Evolutionary conservation across 2,329 filamentous ascomycete species (phyloP).

Genomic region (Ustulina deusta): DNA sequence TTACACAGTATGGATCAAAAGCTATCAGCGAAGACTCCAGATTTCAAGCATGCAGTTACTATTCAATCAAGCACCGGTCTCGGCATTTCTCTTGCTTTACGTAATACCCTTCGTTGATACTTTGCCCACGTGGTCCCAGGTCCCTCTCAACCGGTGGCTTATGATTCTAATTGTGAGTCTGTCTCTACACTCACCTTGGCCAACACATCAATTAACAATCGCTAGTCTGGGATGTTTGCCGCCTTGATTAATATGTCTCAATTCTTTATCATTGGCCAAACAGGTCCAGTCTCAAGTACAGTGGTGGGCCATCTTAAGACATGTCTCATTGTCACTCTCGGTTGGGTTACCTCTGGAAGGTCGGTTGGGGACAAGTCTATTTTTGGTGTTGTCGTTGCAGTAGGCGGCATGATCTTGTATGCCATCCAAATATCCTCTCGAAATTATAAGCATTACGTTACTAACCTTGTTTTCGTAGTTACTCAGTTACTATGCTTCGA

Average conservation of each 20-base stretch:
- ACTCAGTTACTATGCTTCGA: conserved; percentile 62
- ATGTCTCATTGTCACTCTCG: conserved; percentile 72
- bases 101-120: conserved; percentile 74
- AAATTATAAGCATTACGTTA: background rate
- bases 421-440: conserved; percentile 44
- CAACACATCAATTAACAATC: conserved; percentile 41
- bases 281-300: conserved; percentile 72
- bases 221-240: conserved; percentile 71
- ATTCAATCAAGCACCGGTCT: conserved; percentile 74
- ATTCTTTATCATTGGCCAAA: conserved; percentile 72
- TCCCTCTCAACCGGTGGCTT: conserved; percentile 64
- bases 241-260: conserved; percentile 74
- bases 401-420: conserved; percentile 69
- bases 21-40: conserved; percentile 73
- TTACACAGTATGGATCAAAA: conserved; percentile 77
- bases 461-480: conserved; percentile 52
- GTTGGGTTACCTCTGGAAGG: conserved; percentile 69
- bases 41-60: conserved; percentile 77
- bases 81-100: conserved; percentile 72
- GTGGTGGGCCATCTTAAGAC: conserved; percentile 76
- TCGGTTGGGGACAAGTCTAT: conserved; percentile 67
- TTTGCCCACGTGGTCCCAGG: conserved; percentile 67
- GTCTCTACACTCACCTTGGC: background rate
- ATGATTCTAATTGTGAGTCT: conserved; percentile 68
- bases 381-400: conserved; percentile 66